These are phyloP conservation scores for Dictyostelium discoideum DNA, from an alignment of 78 protist species.

Conservation along the genomic window dicty_2.7 NC_007089.4:1306001-1306500, in stretches of 20 bases:
- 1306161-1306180: neutral
- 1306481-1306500: neutral
- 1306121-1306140: neutral
- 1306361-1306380: neutral
- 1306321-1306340: neutral
- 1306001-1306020: conserved; percentile 27
- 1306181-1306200: neutral
- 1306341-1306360: neutral
- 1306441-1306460: neutral
- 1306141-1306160: neutral
- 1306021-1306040: neutral
- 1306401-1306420: neutral
- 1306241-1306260: conserved; percentile 6
- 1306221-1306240: neutral
- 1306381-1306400: neutral
- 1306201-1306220: neutral
- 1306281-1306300: neutral
- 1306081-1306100: neutral
- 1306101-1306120: neutral
- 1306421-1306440: neutral
- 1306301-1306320: neutral
- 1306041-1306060: neutral
- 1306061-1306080: neutral
- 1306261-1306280: neutral
- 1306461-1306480: neutral